These are phyloP conservation scores for Penstemon barbatus DNA, from an alignment of 257 asterid species.

Conservation along the genomic window DNA sequence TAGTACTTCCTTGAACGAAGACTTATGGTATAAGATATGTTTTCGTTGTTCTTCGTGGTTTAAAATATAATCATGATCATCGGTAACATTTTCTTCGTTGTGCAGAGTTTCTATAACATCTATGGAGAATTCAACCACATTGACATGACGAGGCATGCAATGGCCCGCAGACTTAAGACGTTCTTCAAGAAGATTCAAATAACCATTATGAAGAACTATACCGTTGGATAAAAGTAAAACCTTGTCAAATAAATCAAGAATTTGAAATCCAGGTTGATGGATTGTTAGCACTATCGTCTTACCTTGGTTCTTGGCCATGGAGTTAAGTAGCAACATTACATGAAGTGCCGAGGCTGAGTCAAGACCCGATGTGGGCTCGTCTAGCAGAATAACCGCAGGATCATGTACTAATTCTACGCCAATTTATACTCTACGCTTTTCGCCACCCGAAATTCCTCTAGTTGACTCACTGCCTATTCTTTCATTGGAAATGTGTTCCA, in stretches of 20 bases:
- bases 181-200: slow-evolving; percentile 54
- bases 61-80: slow-evolving; percentile 5
- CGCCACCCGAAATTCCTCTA: slow-evolving; percentile 77
- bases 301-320: slow-evolving; percentile 56
- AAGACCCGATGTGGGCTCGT: slow-evolving; percentile 89
- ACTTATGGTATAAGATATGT: slow-evolving; percentile 36
- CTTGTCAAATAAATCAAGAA: slow-evolving; percentile 64
- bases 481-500: slow-evolving; percentile 46
- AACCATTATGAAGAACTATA: slow-evolving; percentile 57
- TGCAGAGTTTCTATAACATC: slow-evolving; percentile 49
- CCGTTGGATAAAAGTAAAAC: slow-evolving; percentile 61
- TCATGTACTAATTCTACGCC: slow-evolving; percentile 76
- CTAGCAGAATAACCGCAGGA: slow-evolving; percentile 68
- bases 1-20: slow-evolving; percentile 46
- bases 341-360: slow-evolving; percentile 79
- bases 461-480: slow-evolving; percentile 57
- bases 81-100: slow-evolving; percentile 32
- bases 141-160: slow-evolving; percentile 60
- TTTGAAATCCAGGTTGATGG: slow-evolving; percentile 81
- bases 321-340: slow-evolving; percentile 48
- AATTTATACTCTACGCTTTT: slow-evolving; percentile 71
- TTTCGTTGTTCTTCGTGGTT: slow-evolving; percentile 17
- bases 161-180: slow-evolving; percentile 46
- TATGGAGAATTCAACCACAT: slow-evolving; percentile 72
- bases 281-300: slow-evolving; percentile 69